Base-by-base conservation (phyloP, 306 rosid genomes). In the Pterocarpus santalinus region DNA sequence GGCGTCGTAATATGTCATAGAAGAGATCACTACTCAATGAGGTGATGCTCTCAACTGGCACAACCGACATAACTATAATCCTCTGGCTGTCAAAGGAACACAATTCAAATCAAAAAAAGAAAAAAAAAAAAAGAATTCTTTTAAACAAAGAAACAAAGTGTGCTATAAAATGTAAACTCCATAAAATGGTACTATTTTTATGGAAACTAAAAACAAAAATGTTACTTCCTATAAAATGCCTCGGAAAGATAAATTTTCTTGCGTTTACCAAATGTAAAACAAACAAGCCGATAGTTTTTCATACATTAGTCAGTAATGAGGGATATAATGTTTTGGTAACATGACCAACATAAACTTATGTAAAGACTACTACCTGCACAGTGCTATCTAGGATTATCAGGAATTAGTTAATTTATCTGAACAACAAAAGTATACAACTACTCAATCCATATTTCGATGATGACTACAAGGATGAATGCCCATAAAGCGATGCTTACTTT, bases 1-100 rank as follows among this genome's bases (percentile, higher is more conserved):
- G 97, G 41, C 98, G 94, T 55, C 82, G 84, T 72, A 94, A 84
- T 86, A 94, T 88, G 80, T 94, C 93, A 6, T 92, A 94, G 89
- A 86, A 94, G 82, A 94, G 87, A 83, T 94, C 98, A 14, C 86
- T 87, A 86, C 69, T 94, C 84, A 94, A 73, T 3, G 97, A 87
- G 58, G 88, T 76, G 68, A 90, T 86, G 56, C 84, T 87, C 80
- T 88, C 92, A 17, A 73, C 73, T 15, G 87, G 89, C 78, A 90
- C 90, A 76, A 88, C 81, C 61, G 91, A 76, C 87, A 81, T 89
- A 8, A 81, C 62, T 30, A 63, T 69, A 52, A 65, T 63, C 60
- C 85, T 80, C 55, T 53, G 61, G 53, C 82, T 78, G 90, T 79
- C 87, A 81, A 69, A 81, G 67, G 65, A 80, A 66, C 75, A 82